Evolutionary conservation across 495 filamentous ascomycete genomes (phyloP).

Genomic region (Pseudomonodictys pantanalensis): DNA sequence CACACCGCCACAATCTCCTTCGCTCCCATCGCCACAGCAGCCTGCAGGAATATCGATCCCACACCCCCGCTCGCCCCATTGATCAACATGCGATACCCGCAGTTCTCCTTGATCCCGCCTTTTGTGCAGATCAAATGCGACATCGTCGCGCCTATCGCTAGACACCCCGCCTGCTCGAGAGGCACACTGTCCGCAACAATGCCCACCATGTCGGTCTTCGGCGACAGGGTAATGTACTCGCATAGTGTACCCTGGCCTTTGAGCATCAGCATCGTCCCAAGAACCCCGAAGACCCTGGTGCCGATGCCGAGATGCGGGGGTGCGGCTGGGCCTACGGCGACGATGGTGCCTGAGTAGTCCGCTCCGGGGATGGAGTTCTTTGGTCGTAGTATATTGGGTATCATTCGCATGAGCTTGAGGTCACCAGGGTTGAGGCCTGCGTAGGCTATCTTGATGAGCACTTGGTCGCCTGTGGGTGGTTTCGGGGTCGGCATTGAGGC

Average conservation of each 20-base stretch:
- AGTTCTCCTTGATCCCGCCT: constrained; percentile 11
- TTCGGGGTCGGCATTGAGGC: not conserved
- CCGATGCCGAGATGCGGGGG: constrained; percentile 31
- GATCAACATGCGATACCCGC: constrained; percentile 33
- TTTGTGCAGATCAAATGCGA: constrained; percentile 35
- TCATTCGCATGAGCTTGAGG: constrained; percentile 35
- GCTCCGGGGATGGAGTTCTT: constrained; percentile 42
- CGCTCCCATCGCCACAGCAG: constrained; percentile 38
- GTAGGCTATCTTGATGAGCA: constrained; percentile 43
- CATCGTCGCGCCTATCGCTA: constrained; percentile 37
- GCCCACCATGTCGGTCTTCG: constrained; percentile 32
- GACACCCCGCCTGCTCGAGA: constrained; percentile 36
- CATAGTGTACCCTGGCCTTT: constrained; percentile 38
- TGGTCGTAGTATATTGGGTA: constrained; percentile 38
- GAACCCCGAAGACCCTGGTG: constrained; percentile 37
- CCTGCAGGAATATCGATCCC: constrained; percentile 43
- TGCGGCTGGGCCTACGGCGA: constrained; percentile 32
- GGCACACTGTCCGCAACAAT: constrained; percentile 27
- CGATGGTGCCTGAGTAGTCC: constrained; percentile 45
- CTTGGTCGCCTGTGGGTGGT: constrained; percentile 15
- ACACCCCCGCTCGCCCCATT: constrained; percentile 46
- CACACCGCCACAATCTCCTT: constrained; percentile 43
- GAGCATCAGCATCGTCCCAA: constrained; percentile 20
- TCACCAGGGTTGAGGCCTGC: constrained; percentile 46
- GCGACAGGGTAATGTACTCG: constrained; percentile 34